Evolutionary conservation across 805 yeast species (phyloP).

Genomic region (Pichia occidentalis): DNA sequence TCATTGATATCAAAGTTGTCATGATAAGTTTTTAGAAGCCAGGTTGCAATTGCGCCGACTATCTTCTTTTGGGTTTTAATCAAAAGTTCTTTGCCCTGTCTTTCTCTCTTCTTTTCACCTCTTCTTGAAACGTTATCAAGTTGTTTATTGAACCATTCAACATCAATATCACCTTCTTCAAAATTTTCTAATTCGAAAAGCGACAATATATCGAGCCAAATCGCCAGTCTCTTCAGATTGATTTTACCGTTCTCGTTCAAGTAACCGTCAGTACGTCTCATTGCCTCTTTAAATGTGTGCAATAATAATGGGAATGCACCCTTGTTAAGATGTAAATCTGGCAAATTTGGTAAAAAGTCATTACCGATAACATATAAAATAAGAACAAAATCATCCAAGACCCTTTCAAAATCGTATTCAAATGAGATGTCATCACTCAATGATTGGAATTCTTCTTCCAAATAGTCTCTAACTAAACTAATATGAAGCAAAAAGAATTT

Average conservation of each 20-base stretch:
- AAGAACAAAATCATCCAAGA: slow-evolving; percentile 86
- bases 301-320: slow-evolving; percentile 94
- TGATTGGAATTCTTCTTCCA: slow-evolving; percentile 77
- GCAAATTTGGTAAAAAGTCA: slow-evolving; percentile 95
- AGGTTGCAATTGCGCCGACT: slow-evolving; percentile 49
- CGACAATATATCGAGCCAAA: slow-evolving; percentile 71
- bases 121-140: slow-evolving; percentile 69
- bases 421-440: slow-evolving; percentile 58
- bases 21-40: slow-evolving; percentile 34
- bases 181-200: slow-evolving; percentile 80
- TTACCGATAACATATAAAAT: slow-evolving; percentile 94
- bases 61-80: slow-evolving; percentile 70
- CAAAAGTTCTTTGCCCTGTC: slow-evolving; percentile 57
- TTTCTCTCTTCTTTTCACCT: slow-evolving; percentile 63
- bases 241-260: slow-evolving; percentile 78
- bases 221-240: slow-evolving; percentile 61
- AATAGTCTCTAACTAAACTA: slow-evolving; percentile 82
- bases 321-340: slow-evolving; percentile 86
- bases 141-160: slow-evolving; percentile 86
- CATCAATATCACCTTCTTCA: slow-evolving; percentile 76
- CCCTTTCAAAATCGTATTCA: slow-evolving; percentile 76
- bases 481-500: slow-evolving; percentile 78
- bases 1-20: slow-evolving; percentile 30
- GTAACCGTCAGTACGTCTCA: slow-evolving; percentile 73
- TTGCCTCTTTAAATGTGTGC: slow-evolving; percentile 78